Evolutionary conservation across 352 stramenopile species (phyloP).

Genomic region (Phytophthora agathidicida): DNA sequence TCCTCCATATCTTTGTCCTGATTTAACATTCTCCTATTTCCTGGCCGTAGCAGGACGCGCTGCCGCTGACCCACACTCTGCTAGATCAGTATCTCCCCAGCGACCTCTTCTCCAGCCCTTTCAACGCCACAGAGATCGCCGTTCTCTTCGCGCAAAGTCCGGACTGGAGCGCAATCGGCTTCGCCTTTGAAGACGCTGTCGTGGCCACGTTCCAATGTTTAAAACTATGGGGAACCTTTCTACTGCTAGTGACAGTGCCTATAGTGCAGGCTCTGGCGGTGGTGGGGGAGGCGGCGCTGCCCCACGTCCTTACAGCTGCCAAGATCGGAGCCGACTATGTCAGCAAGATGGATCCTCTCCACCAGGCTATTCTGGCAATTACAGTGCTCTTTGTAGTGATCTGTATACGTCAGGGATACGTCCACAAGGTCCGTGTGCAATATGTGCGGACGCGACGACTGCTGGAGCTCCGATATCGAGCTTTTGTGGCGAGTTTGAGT

Average conservation of each 20-base stretch:
- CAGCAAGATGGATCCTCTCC: constrained; percentile 59
- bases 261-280: constrained; percentile 44
- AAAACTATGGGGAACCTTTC: constrained; percentile 61
- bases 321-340: constrained; percentile 50
- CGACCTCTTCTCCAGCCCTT: constrained; percentile 6
- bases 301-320: constrained; percentile 57
- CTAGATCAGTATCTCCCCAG: constrained; percentile 21
- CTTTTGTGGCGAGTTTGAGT: constrained; percentile 72
- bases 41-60: constrained; percentile 25
- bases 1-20: not conserved
- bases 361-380: constrained; percentile 52
- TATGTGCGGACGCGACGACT: constrained; percentile 58
- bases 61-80: constrained; percentile 11
- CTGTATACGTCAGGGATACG: constrained; percentile 72
- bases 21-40: too few relatives aligned
- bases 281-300: constrained; percentile 63
- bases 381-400: constrained; percentile 42
- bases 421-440: constrained; percentile 53
- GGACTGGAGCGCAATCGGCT: constrained; percentile 69
- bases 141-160: constrained; percentile 54
- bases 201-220: constrained; percentile 68
- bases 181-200: constrained; percentile 56
- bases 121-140: constrained; percentile 40
- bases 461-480: constrained; percentile 66
- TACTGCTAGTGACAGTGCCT: constrained; percentile 54